Evolutionary conservation across 352 stramenopile species (phyloP), one percentile per base, ranked within the genome.

Genomic region (Phytopythium mirpurense): DNA sequence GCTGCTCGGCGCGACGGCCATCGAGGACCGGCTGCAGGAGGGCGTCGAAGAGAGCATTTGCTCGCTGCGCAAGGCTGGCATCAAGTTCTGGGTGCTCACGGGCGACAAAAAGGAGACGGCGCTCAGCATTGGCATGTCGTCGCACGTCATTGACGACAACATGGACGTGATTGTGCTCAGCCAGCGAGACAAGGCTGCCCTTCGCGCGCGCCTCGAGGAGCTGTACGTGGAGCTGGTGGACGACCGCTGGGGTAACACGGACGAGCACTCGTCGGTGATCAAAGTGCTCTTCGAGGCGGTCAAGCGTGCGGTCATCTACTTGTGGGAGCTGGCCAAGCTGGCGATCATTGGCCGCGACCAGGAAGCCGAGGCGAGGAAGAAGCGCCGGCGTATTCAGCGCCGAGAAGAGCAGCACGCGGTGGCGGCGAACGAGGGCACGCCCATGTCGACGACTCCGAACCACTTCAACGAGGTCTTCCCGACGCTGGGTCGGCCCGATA

Each of bases 81-180:
- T 98, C 59, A 98, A 98, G 55, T 89, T 98, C 41, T 98, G 95
- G 95, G 90, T 98, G 27, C 74, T 98, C 26, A 98, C 95, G 0
- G 95, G 85, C 24, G 85, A 95, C 67, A 95, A 95, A 52, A 93
- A 93, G 59, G 85, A 95, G 63, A 95, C 85, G 2, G 85, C 85
- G 10, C 60, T 93, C 14, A 93, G 82, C 49, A 93, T 95, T 24
- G 85, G 85, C 27, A 93, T 94, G 81, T 93, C 86, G 16, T 95
- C 83, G 19, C 83, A 96, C 44, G 82, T 95, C 37, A 96, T 96
- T 31, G 81, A 91, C 54, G 82, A 93, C 58, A 88, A 93, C 35
- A 96, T 96, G 86, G 83, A 95, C 56, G 85, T 96, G 3, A 90
- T 96, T 40, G 83, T 95, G 24, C 66, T 96, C 7, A 67, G 83